phyloP scores from a whole-genome alignment of 148 eudicot species.

The Rhododendron vialii region DNA sequence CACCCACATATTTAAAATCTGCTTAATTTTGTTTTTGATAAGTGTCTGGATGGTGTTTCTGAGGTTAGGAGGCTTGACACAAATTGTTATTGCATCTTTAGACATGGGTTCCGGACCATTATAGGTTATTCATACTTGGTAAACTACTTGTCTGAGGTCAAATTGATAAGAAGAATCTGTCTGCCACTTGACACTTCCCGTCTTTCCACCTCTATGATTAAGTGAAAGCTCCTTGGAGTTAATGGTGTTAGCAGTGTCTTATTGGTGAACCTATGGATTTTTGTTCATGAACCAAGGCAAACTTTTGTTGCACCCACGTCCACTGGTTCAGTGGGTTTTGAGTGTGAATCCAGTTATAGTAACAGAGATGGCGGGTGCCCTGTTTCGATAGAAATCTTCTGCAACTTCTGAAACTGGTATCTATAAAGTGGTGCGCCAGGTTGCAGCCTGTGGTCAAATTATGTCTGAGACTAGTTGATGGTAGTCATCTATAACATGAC shows the following conservation, averaged over 20 bases:
- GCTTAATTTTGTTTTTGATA: not conserved
- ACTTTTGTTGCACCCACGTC: too few species aligned
- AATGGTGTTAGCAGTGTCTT: slow-evolving; percentile 5
- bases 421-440: too few species aligned
- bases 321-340: too few species aligned
- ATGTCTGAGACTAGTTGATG: not conserved
- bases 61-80: not conserved
- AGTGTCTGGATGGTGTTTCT: too few species aligned
- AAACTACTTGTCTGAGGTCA: not conserved
- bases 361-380: too few species aligned
- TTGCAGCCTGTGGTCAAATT: not conserved
- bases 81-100: not conserved
- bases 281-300: too few species aligned
- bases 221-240: too few species aligned
- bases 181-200: not conserved
- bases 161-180: not conserved
- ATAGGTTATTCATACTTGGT: not conserved
- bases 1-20: not conserved
- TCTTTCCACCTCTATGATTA: not conserved
- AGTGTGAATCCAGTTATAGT: too few species aligned
- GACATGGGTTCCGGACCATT: not conserved
- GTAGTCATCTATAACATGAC: not conserved
- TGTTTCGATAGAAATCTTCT: too few species aligned
- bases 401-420: too few species aligned
- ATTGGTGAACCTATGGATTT: too few species aligned